Evolutionary conservation across 345 rosid species (phyloP), one percentile per base, ranked within the genome.

Genomic region (Raphanus raphanistrum): DNA sequence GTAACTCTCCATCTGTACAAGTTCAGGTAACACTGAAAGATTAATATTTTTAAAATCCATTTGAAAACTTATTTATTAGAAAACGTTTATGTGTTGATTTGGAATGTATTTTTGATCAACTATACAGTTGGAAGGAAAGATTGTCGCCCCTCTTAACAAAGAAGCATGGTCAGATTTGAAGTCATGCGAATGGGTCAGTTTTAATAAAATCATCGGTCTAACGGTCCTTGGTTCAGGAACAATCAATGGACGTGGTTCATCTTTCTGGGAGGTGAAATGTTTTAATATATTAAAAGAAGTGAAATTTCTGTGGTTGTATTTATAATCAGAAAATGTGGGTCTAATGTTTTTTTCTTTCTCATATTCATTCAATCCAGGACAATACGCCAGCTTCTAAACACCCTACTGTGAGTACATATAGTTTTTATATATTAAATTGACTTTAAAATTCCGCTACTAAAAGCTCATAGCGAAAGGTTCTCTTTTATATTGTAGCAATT

Each of bases 1-100:
- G 89, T 82, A 61, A 77, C 35, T 64, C 87, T n/a, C 59, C 61
- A 11, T 65, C 6, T 1, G 65, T 63, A 29, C 15, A 45, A 21
- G 6, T 89, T 16, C 52, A 52, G 90, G 90, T 88, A 84, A 54
- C 11, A 72, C 31, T 4, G 2, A 72, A 27, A 58, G 0, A 66
- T 36, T 10, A 0, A 35, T 11, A 26, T 5, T 6, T 41, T 45
- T 21, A 32, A 9, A 4, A 58, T 8, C 4, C 0, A 57, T 31
- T 66, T 10, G 43, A 15, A n/a, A 43, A 27, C 27, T 26, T 61
- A 16, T 4, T 9, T 0, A 6, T 6, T 0, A 41, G 29, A 6
- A 15, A 16, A 15, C 21, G 21, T 21, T 9, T 17, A 12, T 27
- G 4, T 75, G 1, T 15, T 4, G 4, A 54, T 29, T 3, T 33